A percentile compares a stretch with the other conserved stretches of the same genome.
Conservation (phyloP, 257 asterid genomes). For the Perilla frutescens region DNA sequence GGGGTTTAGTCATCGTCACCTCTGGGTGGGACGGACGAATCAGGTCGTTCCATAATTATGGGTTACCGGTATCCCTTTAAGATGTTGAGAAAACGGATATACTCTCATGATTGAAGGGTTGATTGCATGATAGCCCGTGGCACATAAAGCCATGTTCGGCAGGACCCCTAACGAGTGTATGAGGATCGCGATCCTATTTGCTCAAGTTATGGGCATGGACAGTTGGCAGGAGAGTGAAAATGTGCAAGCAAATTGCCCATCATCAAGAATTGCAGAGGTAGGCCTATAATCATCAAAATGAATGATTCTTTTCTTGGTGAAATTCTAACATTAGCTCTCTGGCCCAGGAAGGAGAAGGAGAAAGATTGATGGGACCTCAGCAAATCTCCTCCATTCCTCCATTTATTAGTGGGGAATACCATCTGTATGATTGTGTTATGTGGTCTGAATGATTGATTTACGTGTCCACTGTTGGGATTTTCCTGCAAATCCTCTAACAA, state of each 20-base stretch:
- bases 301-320: conserved; percentile 8
- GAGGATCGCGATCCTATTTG: conserved; percentile 22
- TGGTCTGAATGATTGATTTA: conserved; percentile 24
- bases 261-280: conserved; percentile 30
- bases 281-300: neutral
- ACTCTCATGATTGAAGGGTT: conserved; percentile 24
- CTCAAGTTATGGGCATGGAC: conserved; percentile 36
- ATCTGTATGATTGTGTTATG: neutral
- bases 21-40: conserved; percentile 91
- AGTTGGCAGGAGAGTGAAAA: conserved; percentile 33
- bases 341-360: neutral
- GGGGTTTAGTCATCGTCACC: conserved; percentile 90
- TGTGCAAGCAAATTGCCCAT: neutral
- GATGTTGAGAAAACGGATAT: conserved; percentile 21
- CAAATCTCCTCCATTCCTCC: conserved; percentile 14
- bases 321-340: too few relatives aligned
- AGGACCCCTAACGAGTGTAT: conserved; percentile 33
- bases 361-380: conserved; percentile 22
- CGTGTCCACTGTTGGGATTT: conserved; percentile 25
- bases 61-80: conserved; percentile 73
- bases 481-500: too few relatives aligned
- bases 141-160: conserved; percentile 38
- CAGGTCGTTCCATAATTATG: conserved; percentile 85
- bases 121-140: conserved; percentile 46
- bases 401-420: conserved; percentile 17